Percentiles rank a stretch among this genome's conserved stretches.
phyloP scores from a whole-genome alignment of 352 stramenopile species.

The Aphanomyces stellatus region DNA sequence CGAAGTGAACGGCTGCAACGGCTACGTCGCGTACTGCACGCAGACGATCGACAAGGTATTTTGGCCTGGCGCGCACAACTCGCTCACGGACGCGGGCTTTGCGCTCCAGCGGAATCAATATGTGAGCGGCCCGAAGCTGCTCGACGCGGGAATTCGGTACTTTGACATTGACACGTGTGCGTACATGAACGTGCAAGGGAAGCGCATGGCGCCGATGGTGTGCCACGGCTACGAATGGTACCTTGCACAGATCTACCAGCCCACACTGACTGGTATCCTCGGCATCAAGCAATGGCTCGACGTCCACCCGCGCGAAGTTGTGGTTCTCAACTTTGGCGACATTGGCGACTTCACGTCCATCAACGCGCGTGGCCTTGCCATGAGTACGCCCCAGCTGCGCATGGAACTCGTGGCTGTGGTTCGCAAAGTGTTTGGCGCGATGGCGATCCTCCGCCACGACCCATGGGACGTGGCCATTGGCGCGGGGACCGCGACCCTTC shows the following conservation, averaged over 20 bases:
- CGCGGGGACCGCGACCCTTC: background rate
- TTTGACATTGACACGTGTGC: slow-evolving; percentile 7
- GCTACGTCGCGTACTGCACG: background rate
- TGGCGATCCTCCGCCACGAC: background rate
- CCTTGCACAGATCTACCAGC: background rate
- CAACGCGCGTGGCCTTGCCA: background rate
- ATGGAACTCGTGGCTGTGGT: background rate
- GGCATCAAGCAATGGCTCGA: background rate
- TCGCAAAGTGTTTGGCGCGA: background rate
- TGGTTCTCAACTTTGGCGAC: slow-evolving; percentile 6
- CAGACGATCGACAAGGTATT: background rate
- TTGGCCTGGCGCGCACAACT: background rate
- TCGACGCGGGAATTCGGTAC: slow-evolving; percentile 6
- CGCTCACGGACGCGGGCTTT: slow-evolving; percentile 1
- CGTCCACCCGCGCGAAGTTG: background rate
- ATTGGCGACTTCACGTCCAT: background rate
- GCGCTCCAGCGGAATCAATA: slow-evolving; percentile 2
- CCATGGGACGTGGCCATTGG: background rate
- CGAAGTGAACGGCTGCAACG: background rate
- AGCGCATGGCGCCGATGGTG: background rate
- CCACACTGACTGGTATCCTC: background rate
- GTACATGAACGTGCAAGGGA: background rate
- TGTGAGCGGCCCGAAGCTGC: background rate
- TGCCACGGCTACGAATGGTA: slow-evolving; percentile 7
- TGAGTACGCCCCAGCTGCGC: background rate